These are phyloP conservation scores for Puccinia coronata DNA, from an alignment of 1,284 basidiomycete species.

Conservation along the genomic window DNA sequence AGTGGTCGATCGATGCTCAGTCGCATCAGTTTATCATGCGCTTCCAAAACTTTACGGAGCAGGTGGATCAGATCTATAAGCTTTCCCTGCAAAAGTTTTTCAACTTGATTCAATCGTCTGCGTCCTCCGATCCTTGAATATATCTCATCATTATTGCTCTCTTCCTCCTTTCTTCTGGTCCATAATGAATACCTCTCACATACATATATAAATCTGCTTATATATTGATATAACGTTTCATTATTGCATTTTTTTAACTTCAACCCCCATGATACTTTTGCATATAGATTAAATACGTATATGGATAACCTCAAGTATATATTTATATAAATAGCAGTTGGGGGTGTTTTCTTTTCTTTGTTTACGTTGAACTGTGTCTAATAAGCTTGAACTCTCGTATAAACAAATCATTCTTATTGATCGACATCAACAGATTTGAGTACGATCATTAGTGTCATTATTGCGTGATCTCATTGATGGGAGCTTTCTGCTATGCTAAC, in stretches of 20 bases:
- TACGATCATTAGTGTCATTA: too few species aligned
- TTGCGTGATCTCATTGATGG: too few species aligned
- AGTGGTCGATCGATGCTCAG: slow-evolving; percentile 14
- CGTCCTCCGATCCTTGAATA: slow-evolving; percentile 3
- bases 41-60: slow-evolving; percentile 1
- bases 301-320: neutral
- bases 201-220: neutral
- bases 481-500: too few species aligned
- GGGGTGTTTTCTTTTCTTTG: neutral
- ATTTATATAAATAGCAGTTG: too few species aligned
- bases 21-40: slow-evolving; percentile 1
- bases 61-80: neutral
- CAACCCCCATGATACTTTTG: neutral
- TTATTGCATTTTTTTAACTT: neutral
- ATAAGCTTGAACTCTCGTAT: neutral
- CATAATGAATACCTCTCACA: neutral
- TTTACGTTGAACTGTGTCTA: neutral
- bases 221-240: too few species aligned
- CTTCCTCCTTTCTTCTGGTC: neutral
- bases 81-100: slow-evolving; percentile 13
- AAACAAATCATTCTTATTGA: too few species aligned
- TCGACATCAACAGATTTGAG: too few species aligned
- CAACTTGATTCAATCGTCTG: slow-evolving; percentile 11
- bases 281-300: neutral
- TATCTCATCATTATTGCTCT: neutral